A percentile compares a stretch with the other conserved stretches of the same genome.
phyloP scores from a whole-genome alignment of 331 rosid species.

The Rhamnella rubrinervis region DNA sequence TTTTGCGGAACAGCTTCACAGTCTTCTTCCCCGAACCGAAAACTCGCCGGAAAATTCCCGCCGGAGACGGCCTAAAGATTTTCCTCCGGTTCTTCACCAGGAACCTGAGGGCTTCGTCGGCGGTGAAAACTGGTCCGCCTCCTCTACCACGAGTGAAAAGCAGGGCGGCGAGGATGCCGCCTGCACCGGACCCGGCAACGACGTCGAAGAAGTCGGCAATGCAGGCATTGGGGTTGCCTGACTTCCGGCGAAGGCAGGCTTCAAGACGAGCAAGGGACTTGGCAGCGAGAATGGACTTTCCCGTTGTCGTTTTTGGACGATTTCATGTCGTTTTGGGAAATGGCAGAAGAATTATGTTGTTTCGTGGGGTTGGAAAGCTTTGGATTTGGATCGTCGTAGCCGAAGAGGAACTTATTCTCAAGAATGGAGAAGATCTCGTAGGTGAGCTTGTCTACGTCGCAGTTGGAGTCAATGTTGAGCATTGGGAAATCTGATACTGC shows the following conservation, averaged over 20 bases:
- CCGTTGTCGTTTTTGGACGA: conserved; percentile 40
- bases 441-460: conserved; percentile 74
- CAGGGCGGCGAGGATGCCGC: conserved; percentile 78
- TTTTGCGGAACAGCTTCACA: conserved; percentile 59
- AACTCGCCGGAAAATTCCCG: conserved; percentile 49
- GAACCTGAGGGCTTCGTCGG: conserved; percentile 64
- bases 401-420: conserved; percentile 85
- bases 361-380: conserved; percentile 13
- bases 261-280: conserved; percentile 69
- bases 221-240: conserved; percentile 51
- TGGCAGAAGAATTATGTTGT: not conserved
- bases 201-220: conserved; percentile 71
- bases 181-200: conserved; percentile 76
- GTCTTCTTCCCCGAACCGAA: conserved; percentile 47
- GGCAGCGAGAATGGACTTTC: conserved; percentile 76
- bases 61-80: conserved; percentile 34
- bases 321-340: conserved; percentile 18
- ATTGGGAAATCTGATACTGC: conserved; percentile 46
- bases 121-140: conserved; percentile 60
- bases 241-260: conserved; percentile 50
- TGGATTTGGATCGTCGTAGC: conserved; percentile 35
- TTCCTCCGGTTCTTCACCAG: conserved; percentile 50
- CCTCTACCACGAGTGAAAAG: conserved; percentile 66
- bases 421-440: conserved; percentile 89
- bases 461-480: conserved; percentile 46